Percentiles rank a stretch among this genome's conserved stretches.
Conservation (phyloP, 345 rosid genomes). For the Pseudoturritis turrita region DNA sequence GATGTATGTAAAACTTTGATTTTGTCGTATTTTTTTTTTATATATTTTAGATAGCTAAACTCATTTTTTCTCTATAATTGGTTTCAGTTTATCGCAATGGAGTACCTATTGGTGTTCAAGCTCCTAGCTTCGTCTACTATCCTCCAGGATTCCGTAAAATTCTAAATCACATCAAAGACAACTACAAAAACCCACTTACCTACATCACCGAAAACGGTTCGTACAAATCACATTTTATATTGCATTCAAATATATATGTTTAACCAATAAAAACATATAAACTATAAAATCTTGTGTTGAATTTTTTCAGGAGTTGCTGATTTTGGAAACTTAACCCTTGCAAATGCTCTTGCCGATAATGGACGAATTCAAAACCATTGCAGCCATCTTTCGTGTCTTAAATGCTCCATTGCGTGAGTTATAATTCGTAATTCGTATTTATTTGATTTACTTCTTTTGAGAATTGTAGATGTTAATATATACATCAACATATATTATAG, state of each 20-base stretch:
- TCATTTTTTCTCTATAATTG: neutral
- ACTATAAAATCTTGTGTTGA: neutral
- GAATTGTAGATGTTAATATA: neutral
- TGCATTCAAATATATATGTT: neutral
- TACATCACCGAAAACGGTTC: constrained; percentile 32
- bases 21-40: neutral
- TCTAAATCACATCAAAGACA: constrained; percentile 12
- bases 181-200: constrained; percentile 22
- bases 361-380: constrained; percentile 19
- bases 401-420: constrained; percentile 23
- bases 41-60: neutral
- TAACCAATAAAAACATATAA: neutral
- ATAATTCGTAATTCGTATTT: neutral
- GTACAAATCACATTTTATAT: neutral
- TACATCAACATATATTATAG: neutral
- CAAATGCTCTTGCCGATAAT: constrained; percentile 16
- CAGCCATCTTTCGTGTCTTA: constrained; percentile 29
- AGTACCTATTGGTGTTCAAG: constrained; percentile 21
- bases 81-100: neutral
- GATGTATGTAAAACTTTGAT: constrained; percentile 2
- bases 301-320: constrained; percentile 20
- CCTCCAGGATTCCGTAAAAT: constrained; percentile 22
- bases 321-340: neutral
- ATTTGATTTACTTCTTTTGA: neutral
- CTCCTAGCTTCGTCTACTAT: constrained; percentile 15